Base-by-base conservation (phyloP, 2,329 filamentous ascomycete genomes). In the Colletotrichum theobromicola region DNA sequence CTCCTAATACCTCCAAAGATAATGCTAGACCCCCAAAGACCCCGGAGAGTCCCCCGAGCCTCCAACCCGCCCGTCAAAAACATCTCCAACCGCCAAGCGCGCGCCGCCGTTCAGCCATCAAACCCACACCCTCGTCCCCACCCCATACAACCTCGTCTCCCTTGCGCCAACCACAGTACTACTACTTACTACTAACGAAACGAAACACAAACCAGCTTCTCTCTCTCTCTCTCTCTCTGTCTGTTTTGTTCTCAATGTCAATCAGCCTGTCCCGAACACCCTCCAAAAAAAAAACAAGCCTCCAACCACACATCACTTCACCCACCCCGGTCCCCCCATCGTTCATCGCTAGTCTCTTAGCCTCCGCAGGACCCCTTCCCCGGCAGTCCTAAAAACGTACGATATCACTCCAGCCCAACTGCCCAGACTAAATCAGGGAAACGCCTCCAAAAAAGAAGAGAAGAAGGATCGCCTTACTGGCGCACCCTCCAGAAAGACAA, bases 291-390 rank as follows among this genome's bases (percentile, higher is more conserved):
- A 46, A 57, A 18, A 35, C 58, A 13, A 15, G n/a, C 58, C 58
- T 32, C 8, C 34, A 9, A 28, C 24, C 53, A 21, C 24, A 32
- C 18, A 46, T 21, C 30, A 28, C 32, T 26, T 46, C 26, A 46
- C 15, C 34, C 60, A 30, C 57, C 57, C 24, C 15, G 24, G 13
- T 46, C 30, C 42, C 42, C 46, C 37, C 62, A 35, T n/a, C 46
- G 63, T 66, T 66, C 63, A 46, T 66, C 30, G 28, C 46, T 66
- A 66, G 42, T 28, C 32, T 21, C 46, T 66, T 66, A 55, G 63
- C 42, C 63, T 65, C 46, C 67, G 67, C 57, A 62, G 67, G 67
- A 69, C 57, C 57, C 63, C 18, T 67, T 69, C 28, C 57, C 57
- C 57, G 35, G 55, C 66, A 62, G 26, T 32, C 26, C 32, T 30